phyloP scores from a whole-genome alignment of 2,329 filamentous ascomycete genomes.

The Zelopaecilomyces penicillatus region DNA sequence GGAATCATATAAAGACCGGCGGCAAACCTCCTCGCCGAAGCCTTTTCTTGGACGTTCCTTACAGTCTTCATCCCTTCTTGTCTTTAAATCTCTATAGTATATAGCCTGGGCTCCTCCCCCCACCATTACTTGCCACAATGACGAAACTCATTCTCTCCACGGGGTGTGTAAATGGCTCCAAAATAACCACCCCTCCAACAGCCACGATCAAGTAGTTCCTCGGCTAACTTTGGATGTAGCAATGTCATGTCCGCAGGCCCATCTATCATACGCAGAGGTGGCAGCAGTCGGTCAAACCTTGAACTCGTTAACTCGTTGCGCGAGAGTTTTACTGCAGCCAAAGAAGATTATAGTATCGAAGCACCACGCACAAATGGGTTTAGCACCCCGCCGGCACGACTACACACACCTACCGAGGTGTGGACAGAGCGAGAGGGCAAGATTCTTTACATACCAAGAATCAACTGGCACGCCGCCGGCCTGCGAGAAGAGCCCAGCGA shows the following conservation, averaged over 20 bases:
- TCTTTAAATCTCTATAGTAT: not conserved
- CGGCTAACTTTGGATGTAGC: conserved; percentile 24
- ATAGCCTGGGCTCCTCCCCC: not conserved
- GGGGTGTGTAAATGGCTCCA: conserved; percentile 49
- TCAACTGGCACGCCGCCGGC: conserved; percentile 62
- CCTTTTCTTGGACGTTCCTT: too few species aligned
- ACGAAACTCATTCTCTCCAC: conserved; percentile 82
- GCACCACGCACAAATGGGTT: conserved; percentile 22
- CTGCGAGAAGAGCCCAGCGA: conserved; percentile 72
- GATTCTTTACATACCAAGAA: conserved; percentile 66
- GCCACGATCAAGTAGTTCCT: not conserved
- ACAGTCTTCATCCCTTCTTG: not conserved
- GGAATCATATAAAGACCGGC: too few species aligned
- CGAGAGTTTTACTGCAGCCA: conserved; percentile 69
- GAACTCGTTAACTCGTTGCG: conserved; percentile 85
- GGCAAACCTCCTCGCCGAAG: too few species aligned
- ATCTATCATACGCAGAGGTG: conserved; percentile 72
- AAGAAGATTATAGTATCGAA: conserved; percentile 47
- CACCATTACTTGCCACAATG: conserved; percentile 29
- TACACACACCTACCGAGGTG: conserved; percentile 26
- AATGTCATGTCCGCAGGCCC: conserved; percentile 83
- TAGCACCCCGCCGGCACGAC: conserved; percentile 17
- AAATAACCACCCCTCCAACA: conserved; percentile 2
- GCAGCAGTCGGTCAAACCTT: conserved; percentile 72
- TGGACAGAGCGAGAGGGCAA: conserved; percentile 63